Evolutionary conservation across 73 alveolate genomes (phyloP).

Genomic region (Paramecium octaurelia): DNA sequence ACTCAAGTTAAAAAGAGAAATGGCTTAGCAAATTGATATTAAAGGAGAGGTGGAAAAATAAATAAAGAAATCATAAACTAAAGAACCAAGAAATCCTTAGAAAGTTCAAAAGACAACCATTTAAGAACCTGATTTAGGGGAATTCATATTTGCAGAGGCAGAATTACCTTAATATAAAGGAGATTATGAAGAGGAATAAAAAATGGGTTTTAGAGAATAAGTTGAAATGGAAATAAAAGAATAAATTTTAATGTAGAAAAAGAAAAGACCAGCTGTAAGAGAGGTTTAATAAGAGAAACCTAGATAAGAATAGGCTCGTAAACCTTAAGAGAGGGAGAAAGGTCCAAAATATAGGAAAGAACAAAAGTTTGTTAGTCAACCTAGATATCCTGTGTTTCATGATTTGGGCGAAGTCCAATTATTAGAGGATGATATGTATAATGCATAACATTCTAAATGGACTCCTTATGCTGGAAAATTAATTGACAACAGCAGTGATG

Average conservation of each 20-base stretch:
- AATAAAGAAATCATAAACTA: background rate
- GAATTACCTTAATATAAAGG: slow-evolving; percentile 15
- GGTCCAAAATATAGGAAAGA: background rate
- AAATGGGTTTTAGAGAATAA: background rate
- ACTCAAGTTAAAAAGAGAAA: background rate
- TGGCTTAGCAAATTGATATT: background rate
- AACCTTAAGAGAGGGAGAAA: slow-evolving; percentile 3
- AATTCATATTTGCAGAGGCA: slow-evolving; percentile 18
- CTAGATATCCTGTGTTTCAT: slow-evolving; percentile 14
- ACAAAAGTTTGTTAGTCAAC: background rate
- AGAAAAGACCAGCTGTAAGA: background rate
- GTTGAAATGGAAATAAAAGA: slow-evolving; percentile 36
- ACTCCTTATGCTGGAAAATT: background rate
- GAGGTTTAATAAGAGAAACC: background rate
- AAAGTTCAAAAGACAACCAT: background rate
- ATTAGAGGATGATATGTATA: slow-evolving; percentile 47
- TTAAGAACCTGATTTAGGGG: background rate
- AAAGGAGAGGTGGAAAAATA: background rate
- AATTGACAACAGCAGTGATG: slow-evolving; percentile 1
- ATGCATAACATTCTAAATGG: slow-evolving; percentile 36
- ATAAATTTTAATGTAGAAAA: background rate
- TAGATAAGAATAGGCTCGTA: background rate
- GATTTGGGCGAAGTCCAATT: slow-evolving; percentile 30
- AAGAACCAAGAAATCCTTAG: background rate
- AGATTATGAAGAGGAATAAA: background rate